Evolutionary conservation across 345 rosid genomes (phyloP).

Genomic region (Angophora floribunda): DNA sequence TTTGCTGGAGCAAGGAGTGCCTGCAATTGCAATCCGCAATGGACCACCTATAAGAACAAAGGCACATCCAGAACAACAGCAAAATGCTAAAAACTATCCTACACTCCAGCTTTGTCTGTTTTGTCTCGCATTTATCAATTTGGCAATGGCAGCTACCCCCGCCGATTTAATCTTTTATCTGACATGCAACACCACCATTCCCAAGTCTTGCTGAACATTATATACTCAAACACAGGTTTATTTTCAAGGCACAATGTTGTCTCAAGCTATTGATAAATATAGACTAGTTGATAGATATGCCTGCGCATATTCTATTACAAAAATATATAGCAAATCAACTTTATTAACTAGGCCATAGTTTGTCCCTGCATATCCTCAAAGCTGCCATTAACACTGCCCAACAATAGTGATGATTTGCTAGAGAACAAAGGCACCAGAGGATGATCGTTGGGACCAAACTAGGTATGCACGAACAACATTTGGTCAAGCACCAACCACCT

Average conservation of each 20-base stretch:
- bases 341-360: not conserved
- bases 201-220: not conserved
- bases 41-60: slow-evolving; percentile 4
- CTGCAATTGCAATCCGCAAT: slow-evolving; percentile 70
- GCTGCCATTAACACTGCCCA: not conserved
- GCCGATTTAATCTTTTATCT: not conserved
- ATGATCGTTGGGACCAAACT: not conserved
- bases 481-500: not conserved
- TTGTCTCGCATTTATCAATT: not conserved
- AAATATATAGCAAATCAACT: not conserved
- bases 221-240: not conserved
- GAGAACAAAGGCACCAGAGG: not conserved
- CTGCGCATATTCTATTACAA: not conserved
- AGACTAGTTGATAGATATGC: not conserved
- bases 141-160: not conserved
- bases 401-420: not conserved
- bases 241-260: not conserved
- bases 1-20: slow-evolving; percentile 74
- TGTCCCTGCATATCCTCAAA: not conserved
- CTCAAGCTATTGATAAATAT: not conserved
- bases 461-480: not conserved
- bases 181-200: not conserved
- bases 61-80: not conserved
- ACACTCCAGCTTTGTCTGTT: not conserved
- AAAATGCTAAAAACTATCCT: not conserved